Percentiles rank a stretch among this genome's conserved stretches.
phyloP scores from a whole-genome alignment of 495 filamentous ascomycete genomes.

The Podospora australis region DNA sequence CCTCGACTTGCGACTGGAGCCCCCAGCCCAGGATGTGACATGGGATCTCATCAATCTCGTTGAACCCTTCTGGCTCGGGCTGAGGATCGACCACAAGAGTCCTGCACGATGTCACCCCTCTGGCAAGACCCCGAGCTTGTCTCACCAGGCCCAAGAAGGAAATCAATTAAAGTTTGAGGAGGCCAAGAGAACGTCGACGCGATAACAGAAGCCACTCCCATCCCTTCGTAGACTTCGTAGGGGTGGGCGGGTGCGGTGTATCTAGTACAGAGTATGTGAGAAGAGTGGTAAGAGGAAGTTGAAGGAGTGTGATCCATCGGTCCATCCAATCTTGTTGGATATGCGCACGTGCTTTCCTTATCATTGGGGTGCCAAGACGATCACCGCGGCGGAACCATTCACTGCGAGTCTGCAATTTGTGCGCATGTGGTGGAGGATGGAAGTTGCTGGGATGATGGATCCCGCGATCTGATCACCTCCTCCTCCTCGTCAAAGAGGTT shows the following conservation, averaged over 20 bases:
- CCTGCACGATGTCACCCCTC: slow-evolving; percentile 23
- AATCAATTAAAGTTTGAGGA: slow-evolving; percentile 3
- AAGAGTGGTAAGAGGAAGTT: no score
- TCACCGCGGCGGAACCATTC: slow-evolving; percentile 2
- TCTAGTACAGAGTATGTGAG: background rate
- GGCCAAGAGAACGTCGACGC: no score
- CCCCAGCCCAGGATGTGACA: slow-evolving; percentile 17
- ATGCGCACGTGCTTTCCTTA: background rate
- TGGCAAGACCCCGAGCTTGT: slow-evolving; percentile 9
- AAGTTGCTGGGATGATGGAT: background rate
- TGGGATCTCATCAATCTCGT: slow-evolving; percentile 19
- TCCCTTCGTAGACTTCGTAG: no score
- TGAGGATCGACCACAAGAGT: slow-evolving; percentile 13
- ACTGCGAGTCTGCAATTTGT: slow-evolving; percentile 5
- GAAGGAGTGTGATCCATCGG: no score
- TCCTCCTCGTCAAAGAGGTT: no score
- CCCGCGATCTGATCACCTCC: background rate
- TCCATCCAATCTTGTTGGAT: no score
- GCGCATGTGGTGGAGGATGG: slow-evolving; percentile 3
- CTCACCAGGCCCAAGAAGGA: slow-evolving; percentile 18
- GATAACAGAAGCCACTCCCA: no score
- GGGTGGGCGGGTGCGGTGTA: no score
- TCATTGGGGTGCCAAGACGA: slow-evolving; percentile 4
- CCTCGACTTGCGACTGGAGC: slow-evolving; percentile 2
- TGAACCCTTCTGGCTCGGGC: slow-evolving; percentile 7